Evolutionary conservation across 2,329 filamentous ascomycete genomes (phyloP).

Genomic region (Arthrobotrys entomopaga): DNA sequence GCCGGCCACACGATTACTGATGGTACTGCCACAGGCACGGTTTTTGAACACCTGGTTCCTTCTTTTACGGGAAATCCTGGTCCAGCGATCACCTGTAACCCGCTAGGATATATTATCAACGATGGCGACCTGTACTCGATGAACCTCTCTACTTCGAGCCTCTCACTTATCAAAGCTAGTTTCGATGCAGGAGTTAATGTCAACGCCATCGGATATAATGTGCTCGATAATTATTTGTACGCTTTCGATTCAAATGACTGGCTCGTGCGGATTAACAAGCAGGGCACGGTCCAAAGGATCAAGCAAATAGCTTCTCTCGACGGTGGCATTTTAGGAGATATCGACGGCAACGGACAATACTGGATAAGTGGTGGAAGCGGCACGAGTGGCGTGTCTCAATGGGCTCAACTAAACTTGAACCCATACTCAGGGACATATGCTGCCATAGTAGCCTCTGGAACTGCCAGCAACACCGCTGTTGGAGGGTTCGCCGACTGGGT

Average conservation of each 20-base stretch:
- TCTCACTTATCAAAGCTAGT: slow-evolving; percentile 1
- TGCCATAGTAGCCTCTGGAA: slow-evolving; percentile 2
- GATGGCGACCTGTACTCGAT: slow-evolving; percentile 10
- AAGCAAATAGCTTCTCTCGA: neutral
- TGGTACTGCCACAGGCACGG: slow-evolving; percentile 11
- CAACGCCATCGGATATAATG: slow-evolving; percentile 29
- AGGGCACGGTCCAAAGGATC: slow-evolving; percentile 1
- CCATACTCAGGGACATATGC: slow-evolving; percentile 10
- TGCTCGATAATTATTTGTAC: slow-evolving; percentile 25
- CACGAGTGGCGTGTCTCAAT: neutral
- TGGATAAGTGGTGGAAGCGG: neutral
- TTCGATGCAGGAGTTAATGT: neutral
- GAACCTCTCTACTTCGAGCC: neutral
- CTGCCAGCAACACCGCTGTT: neutral
- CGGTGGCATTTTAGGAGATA: neutral
- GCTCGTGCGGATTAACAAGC: neutral
- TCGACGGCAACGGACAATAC: slow-evolving; percentile 15
- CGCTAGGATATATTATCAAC: slow-evolving; percentile 18
- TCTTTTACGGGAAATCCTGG: neutral
- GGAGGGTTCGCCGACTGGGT: slow-evolving; percentile 13
- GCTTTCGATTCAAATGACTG: neutral
- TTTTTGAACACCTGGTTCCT: neutral
- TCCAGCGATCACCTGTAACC: neutral
- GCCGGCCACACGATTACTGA: slow-evolving; percentile 1
- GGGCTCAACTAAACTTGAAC: slow-evolving; percentile 13